phyloP scores from a whole-genome alignment of 2,329 filamentous ascomycete genomes.

The Didymella keratinophila region DNA sequence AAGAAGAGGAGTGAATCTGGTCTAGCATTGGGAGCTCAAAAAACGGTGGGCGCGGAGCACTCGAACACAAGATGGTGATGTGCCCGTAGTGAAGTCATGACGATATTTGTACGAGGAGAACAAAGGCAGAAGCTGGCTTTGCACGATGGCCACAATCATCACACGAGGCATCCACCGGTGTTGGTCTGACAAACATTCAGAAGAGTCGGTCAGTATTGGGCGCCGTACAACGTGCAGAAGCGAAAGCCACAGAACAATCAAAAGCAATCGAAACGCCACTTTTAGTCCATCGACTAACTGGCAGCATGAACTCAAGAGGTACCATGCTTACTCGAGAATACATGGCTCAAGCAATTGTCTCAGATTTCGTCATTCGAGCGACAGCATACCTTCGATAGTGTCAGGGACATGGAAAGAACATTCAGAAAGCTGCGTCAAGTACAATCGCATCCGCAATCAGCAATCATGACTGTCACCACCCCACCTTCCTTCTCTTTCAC shows the following conservation, averaged over 20 bases:
- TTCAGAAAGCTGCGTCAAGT: background rate
- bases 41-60: background rate
- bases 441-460: background rate
- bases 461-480: background rate
- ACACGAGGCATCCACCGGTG: background rate
- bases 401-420: background rate
- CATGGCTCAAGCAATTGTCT: background rate
- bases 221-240: background rate
- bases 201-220: background rate
- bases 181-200: background rate
- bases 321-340: background rate
- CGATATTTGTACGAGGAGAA: background rate
- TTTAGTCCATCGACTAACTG: background rate
- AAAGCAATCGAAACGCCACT: constrained; percentile 2
- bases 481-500: background rate
- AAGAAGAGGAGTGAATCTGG: constrained; percentile 61
- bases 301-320: background rate
- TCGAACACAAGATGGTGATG: background rate
- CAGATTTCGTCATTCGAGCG: background rate
- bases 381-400: background rate
- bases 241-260: constrained; percentile 9
- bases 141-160: constrained; percentile 20
- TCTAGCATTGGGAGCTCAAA: background rate
- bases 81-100: background rate
- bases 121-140: constrained; percentile 8